Evolutionary conservation across 345 rosid species (phyloP).

Genomic region (Hypericum perforatum): DNA sequence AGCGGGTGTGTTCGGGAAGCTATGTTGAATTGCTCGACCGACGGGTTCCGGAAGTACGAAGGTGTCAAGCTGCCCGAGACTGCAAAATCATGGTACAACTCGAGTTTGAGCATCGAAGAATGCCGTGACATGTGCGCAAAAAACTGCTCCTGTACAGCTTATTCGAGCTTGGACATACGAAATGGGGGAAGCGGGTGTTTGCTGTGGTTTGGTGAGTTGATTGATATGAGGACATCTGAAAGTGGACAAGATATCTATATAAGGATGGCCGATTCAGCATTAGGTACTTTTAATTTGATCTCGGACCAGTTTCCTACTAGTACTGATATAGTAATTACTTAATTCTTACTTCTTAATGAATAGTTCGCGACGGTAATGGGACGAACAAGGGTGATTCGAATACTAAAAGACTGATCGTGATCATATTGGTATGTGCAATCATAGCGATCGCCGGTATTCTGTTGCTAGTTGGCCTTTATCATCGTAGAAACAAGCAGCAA

Average conservation of each 20-base stretch:
- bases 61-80: constrained; percentile 11
- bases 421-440: too few species aligned
- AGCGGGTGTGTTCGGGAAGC: constrained; percentile 8
- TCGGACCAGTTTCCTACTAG: too few species aligned
- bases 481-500: too few species aligned
- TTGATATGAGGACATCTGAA: constrained; percentile 6
- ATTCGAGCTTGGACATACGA: constrained; percentile 9
- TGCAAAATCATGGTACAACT: constrained; percentile 4
- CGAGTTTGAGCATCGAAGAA: constrained; percentile 5
- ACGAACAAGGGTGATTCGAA: too few species aligned
- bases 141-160: constrained; percentile 11
- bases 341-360: too few species aligned
- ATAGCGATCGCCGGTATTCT: too few species aligned
- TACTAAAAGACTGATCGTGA: too few species aligned
- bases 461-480: too few species aligned
- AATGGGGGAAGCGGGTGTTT: constrained; percentile 15
- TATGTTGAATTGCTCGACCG: constrained; percentile 6
- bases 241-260: neutral
- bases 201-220: constrained; percentile 10
- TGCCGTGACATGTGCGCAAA: constrained; percentile 6
- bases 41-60: constrained; percentile 8
- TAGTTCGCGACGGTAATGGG: too few species aligned
- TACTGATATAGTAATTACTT: too few species aligned
- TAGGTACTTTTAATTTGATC: neutral
- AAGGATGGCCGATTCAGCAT: neutral